A percentile compares a stretch with the other conserved stretches of the same genome.
Conservation (phyloP, 1,284 basidiomycete genomes). For the Trametes polyzona region DNA sequence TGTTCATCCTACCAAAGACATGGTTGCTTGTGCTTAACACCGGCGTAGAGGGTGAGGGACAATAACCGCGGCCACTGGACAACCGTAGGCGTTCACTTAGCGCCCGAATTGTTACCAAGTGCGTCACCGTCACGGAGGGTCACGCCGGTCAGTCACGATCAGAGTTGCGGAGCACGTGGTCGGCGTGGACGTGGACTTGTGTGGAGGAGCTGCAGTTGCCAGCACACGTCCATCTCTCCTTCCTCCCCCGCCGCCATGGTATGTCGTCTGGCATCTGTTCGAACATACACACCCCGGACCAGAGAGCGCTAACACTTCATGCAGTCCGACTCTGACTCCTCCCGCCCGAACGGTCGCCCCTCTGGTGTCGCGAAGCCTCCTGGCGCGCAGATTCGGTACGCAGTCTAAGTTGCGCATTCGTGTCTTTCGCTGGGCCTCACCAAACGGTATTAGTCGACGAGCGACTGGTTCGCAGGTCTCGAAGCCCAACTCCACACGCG, state of each 20-base stretch:
- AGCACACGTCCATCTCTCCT: constrained; percentile 33
- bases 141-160: constrained; percentile 4
- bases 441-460: constrained; percentile 64
- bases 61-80: too few relatives aligned
- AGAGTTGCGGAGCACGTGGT: constrained; percentile 27
- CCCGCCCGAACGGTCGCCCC: constrained; percentile 31
- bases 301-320: background rate
- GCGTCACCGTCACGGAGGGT: constrained; percentile 19
- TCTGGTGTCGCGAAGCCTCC: constrained; percentile 67
- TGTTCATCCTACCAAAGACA: constrained; percentile 45
- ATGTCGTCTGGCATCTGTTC: constrained; percentile 17
- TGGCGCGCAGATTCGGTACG: constrained; percentile 79
- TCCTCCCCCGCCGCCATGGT: constrained; percentile 35
- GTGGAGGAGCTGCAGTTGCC: constrained; percentile 27
- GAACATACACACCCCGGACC: background rate
- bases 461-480: constrained; percentile 70
- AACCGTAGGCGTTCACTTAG: background rate
- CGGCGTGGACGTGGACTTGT: background rate
- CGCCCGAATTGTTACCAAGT: constrained; percentile 16
- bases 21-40: constrained; percentile 14
- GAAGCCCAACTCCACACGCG: constrained; percentile 87
- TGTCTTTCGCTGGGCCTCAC: background rate
- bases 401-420: constrained; percentile 10
- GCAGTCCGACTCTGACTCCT: constrained; percentile 43
- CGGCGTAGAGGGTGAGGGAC: too few relatives aligned